Base-by-base conservation (phyloP, 228 moss, liverwort and hornwort genomes). In the Sphagnum fallax region DNA sequence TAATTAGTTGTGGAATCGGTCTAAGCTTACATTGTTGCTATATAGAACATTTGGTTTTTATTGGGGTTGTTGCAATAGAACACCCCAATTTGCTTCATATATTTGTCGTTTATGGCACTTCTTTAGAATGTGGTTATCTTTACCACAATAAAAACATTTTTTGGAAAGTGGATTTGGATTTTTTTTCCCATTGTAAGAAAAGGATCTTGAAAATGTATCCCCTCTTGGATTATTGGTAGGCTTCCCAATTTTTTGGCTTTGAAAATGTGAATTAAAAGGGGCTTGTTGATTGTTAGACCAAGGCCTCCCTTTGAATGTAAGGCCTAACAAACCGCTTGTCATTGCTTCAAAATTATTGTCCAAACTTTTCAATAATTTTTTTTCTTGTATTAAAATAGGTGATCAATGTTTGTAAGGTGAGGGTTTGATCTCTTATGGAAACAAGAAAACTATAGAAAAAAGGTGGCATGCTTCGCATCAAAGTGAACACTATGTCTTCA, bases 81-180 rank as follows among this genome's bases (percentile, higher is more conserved):
- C 4, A 6, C 66, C 0, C 66, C 4, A 32, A 62, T 63, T 16
- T 0, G 4, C 12, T 61, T 77, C 65, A 73, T 77, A 5, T 64
- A 0, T 68, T 5, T 9, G n/a, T 16, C 0, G 0, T 60, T 65
- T 65, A 57, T 1, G 0, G 8, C 57, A 72, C 65, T 72, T 10
- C 50, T 4, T 4, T 58, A 0, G 0, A 12, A 66, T 51, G 4
- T 73, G 66, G 62, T 61, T 52, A 0, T 47, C 0, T 60, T 67
- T 73, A 4, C 8, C 14, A 61, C n/a, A 67, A 5, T 67, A 61
- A 52, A 61, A 73, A 2, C 8, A 73, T 49, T 52, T 4, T 61
- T 66, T 60, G 1, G 61, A 47, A 6, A 16, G 50, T 16, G 10
- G 52, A 52, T 52, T 63, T 52, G 47, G 52, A 11, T 32, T 52